A percentile compares a stretch with the other conserved stretches of the same genome.
Conservation (phyloP, 257 asterid species). For the Handroanthus guayacan region DNA sequence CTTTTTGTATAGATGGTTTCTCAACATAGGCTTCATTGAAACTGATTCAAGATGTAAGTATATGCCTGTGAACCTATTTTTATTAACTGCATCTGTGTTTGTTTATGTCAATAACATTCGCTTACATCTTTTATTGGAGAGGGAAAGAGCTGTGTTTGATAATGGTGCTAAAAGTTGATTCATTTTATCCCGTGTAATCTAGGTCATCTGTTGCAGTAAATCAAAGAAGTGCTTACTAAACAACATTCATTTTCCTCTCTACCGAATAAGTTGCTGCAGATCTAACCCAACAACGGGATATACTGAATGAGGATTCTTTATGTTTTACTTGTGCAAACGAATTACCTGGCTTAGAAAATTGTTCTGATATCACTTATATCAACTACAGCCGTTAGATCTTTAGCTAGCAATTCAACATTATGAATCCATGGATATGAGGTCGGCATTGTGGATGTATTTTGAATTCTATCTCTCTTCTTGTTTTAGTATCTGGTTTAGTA, state of each 20-base stretch:
- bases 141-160: not conserved
- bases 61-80: conserved; percentile 1
- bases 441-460: not conserved
- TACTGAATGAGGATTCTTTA: not conserved
- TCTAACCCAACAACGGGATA: not conserved
- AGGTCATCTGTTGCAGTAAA: too few relatives aligned
- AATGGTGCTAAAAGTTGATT: not conserved
- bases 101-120: not conserved
- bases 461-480: not conserved
- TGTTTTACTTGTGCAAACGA: conserved; percentile 40
- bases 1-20: not conserved
- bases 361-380: conserved; percentile 30
- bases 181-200: too few relatives aligned
- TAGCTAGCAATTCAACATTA: not conserved
- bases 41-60: not conserved
- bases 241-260: not conserved
- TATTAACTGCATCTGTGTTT: not conserved
- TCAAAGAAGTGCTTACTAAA: too few relatives aligned
- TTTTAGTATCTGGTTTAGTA: not conserved
- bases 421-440: not conserved
- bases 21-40: not conserved
- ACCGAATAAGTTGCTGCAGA: not conserved
- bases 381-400: not conserved
- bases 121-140: not conserved
- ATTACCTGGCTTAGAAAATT: conserved; percentile 34